These are phyloP conservation scores for Leccinum imitatum DNA, from an alignment of 768 basidiomycete species.

Conservation along the genomic window DNA sequence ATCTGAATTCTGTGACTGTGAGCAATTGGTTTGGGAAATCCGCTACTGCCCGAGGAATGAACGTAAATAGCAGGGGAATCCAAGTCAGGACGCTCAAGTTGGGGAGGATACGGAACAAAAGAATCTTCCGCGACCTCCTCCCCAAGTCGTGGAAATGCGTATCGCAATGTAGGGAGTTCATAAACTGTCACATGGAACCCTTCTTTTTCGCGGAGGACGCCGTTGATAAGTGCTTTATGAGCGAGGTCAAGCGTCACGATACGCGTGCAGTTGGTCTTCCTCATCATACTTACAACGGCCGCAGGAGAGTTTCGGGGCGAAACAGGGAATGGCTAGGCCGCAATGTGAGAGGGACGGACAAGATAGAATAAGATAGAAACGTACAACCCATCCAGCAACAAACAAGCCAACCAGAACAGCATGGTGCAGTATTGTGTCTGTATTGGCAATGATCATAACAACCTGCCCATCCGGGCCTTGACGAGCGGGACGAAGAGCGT, in stretches of 20 bases:
- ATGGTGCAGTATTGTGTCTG: conserved; percentile 37
- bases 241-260: conserved; percentile 22
- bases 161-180: conserved; percentile 19
- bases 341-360: conserved; percentile 17
- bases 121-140: conserved; percentile 24
- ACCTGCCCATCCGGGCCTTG: conserved; percentile 19
- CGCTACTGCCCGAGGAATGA: conserved; percentile 52
- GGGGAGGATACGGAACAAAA: conserved; percentile 19
- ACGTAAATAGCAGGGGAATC: conserved; percentile 43
- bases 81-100: conserved; percentile 16
- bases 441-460: conserved; percentile 25
- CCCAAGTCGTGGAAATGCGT: conserved; percentile 44
- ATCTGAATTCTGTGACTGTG: conserved; percentile 34
- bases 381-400: conserved; percentile 38
- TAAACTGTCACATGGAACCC: conserved; percentile 8
- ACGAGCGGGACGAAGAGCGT: conserved; percentile 37
- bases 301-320: conserved; percentile 43
- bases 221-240: conserved; percentile 18
- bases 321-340: conserved; percentile 35
- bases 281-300: conserved; percentile 33
- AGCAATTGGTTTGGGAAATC: conserved; percentile 46
- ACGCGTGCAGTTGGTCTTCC: conserved; percentile 18
- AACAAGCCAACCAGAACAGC: conserved; percentile 35
- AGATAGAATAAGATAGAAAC: not conserved
- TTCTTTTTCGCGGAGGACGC: not conserved